Evolutionary conservation across 257 asterid species (phyloP).

Genomic region (Avicennia marina): DNA sequence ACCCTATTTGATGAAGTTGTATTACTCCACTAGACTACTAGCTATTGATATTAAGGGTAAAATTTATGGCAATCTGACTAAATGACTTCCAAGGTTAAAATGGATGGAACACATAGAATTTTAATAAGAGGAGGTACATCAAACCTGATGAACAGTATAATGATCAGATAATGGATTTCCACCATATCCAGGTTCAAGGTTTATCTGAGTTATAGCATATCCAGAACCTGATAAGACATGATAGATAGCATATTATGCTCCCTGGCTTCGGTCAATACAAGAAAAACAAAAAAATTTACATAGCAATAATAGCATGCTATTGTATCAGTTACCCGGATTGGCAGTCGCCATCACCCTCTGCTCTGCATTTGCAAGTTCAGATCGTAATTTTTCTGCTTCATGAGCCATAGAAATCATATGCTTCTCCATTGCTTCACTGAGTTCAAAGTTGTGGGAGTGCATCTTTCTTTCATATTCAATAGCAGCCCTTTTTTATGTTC

Average conservation of each 20-base stretch:
- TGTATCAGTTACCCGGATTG: too few species aligned
- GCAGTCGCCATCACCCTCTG: constrained; percentile 51
- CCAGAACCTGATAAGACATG: constrained; percentile 38
- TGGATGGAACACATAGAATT: neutral
- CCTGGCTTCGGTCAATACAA: neutral
- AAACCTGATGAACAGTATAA: constrained; percentile 48
- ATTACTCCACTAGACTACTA: neutral
- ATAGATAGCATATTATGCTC: neutral
- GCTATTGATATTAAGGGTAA: neutral
- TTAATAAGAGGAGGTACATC: constrained; percentile 1
- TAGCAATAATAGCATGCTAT: neutral
- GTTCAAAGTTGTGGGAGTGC: constrained; percentile 40
- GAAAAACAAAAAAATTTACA: constrained; percentile 9
- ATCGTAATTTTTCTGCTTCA: constrained; percentile 58
- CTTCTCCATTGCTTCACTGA: constrained; percentile 67
- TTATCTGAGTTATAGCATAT: constrained; percentile 30
- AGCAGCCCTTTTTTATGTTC: constrained; percentile 53
- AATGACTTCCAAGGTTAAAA: constrained; percentile 2
- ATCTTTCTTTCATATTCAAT: constrained; percentile 70
- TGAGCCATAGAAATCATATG: constrained; percentile 46
- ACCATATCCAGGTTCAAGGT: constrained; percentile 40
- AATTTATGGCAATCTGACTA: neutral
- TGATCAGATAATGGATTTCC: constrained; percentile 30
- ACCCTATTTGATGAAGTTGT: neutral
- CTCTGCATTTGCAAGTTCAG: constrained; percentile 68